Evolutionary conservation across 2,329 filamentous ascomycete genomes (phyloP).

Genomic region (Aspergillus piperis): DNA sequence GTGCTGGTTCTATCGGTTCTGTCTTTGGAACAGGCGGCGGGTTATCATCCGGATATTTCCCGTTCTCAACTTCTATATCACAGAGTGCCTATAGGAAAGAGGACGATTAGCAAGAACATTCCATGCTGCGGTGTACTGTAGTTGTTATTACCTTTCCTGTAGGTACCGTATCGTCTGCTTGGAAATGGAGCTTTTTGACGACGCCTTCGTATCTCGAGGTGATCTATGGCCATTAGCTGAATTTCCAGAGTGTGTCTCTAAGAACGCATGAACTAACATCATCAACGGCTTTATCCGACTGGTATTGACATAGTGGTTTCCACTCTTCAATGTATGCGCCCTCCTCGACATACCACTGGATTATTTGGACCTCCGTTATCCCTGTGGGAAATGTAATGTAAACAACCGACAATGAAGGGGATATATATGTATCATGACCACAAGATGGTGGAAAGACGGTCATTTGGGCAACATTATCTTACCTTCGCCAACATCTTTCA

Average conservation of each 20-base stretch:
- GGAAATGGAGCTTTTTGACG: conserved; percentile 94
- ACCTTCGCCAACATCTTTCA: conserved; percentile 50
- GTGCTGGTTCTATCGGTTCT: conserved; percentile 32
- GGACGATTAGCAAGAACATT: conserved; percentile 9
- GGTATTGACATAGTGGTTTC: conserved; percentile 95
- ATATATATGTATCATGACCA: too few relatives aligned
- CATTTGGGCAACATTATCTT: conserved; percentile 4
- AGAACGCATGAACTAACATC: conserved; percentile 46
- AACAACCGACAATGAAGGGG: conserved; percentile 15
- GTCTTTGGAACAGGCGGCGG: conserved; percentile 28
- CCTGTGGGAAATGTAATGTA: conserved; percentile 55
- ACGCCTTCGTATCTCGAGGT: conserved; percentile 93
- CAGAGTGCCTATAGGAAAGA: conserved; percentile 68
- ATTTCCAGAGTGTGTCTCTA: background rate
- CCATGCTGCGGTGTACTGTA: background rate
- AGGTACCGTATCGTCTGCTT: conserved; percentile 92
- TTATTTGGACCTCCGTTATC: conserved; percentile 97
- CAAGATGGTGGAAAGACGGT: too few relatives aligned
- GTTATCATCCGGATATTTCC: conserved; percentile 64
- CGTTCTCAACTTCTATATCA: conserved; percentile 89
- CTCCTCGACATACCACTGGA: conserved; percentile 98
- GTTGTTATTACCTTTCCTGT: conserved; percentile 67
- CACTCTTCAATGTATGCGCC: conserved; percentile 96
- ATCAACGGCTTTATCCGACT: conserved; percentile 87
- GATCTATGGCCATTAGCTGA: conserved; percentile 64